These are phyloP conservation scores for Diaporthe australafricana DNA, from an alignment of 2,329 filamentous ascomycete species.

Conservation along the genomic window DNA sequence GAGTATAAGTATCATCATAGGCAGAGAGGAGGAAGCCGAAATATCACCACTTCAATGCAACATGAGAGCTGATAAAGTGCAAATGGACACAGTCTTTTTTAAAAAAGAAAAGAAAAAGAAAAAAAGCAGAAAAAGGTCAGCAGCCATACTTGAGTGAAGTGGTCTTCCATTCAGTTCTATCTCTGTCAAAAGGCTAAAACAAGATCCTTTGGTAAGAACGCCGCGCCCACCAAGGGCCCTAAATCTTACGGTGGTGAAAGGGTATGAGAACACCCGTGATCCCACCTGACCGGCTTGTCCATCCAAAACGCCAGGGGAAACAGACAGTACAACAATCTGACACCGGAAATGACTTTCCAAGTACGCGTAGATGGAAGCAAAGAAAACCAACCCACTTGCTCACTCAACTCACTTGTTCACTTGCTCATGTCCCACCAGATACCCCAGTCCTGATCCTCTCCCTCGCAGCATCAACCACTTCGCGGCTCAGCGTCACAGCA, in stretches of 20 bases:
- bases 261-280: neutral
- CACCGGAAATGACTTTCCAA: neutral
- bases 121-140: neutral
- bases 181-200: neutral
- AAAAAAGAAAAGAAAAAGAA: no score
- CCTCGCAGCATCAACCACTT: conserved; percentile 17
- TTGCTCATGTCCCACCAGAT: neutral
- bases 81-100: no score
- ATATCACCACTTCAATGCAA: no score
- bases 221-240: neutral
- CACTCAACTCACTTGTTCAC: neutral
- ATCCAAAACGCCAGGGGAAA: neutral
- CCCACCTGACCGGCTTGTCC: neutral
- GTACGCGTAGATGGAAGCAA: neutral
- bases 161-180: conserved; percentile 6
- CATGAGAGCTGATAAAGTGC: no score
- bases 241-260: neutral
- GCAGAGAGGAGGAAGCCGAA: no score
- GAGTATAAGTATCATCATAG: no score
- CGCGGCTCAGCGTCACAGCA: conserved; percentile 8
- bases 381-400: neutral
- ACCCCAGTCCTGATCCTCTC: conserved; percentile 12
- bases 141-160: neutral
- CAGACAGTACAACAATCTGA: neutral
- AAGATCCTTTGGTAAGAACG: neutral